These are phyloP conservation scores for Teratosphaeriaceae sp. DNA, from an alignment of 2,329 filamentous ascomycete genomes.

Conservation along the genomic window DNA sequence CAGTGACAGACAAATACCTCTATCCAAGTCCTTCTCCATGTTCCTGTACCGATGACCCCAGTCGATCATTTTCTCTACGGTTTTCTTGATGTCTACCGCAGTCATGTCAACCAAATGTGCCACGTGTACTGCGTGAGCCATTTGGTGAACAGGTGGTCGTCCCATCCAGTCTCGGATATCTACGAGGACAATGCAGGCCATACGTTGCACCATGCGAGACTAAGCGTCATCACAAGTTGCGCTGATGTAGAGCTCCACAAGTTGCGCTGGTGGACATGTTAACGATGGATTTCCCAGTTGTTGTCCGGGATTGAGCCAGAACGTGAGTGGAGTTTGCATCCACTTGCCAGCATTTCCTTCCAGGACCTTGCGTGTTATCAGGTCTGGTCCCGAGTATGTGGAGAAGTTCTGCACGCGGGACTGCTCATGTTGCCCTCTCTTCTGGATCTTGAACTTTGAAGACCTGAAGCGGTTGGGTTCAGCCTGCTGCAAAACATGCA, in stretches of 20 bases:
- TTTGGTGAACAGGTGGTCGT: not conserved
- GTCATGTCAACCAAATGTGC: not conserved
- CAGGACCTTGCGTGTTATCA: not conserved
- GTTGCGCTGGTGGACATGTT: not conserved
- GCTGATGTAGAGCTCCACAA: not conserved
- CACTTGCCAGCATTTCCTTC: not conserved
- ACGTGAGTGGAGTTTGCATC: not conserved
- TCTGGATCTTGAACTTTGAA: not conserved
- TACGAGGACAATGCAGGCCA: not conserved
- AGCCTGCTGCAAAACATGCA: not conserved
- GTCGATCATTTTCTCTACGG: not conserved
- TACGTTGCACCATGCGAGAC: not conserved
- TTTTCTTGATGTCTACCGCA: not conserved
- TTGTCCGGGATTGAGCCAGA: not conserved
- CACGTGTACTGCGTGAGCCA: not conserved
- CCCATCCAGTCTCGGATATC: not conserved
- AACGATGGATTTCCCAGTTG: too few species aligned
- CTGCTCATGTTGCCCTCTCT: not conserved
- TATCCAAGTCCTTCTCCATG: not conserved
- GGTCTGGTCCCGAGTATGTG: not conserved
- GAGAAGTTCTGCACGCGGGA: not conserved
- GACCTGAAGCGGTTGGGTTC: not conserved
- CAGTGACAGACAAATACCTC: not conserved
- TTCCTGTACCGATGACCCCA: constrained; percentile 1
- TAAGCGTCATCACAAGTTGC: constrained; percentile 1